Base-by-base conservation (phyloP, 768 basidiomycete species). In the Hygrophorus pudorinus region DNA sequence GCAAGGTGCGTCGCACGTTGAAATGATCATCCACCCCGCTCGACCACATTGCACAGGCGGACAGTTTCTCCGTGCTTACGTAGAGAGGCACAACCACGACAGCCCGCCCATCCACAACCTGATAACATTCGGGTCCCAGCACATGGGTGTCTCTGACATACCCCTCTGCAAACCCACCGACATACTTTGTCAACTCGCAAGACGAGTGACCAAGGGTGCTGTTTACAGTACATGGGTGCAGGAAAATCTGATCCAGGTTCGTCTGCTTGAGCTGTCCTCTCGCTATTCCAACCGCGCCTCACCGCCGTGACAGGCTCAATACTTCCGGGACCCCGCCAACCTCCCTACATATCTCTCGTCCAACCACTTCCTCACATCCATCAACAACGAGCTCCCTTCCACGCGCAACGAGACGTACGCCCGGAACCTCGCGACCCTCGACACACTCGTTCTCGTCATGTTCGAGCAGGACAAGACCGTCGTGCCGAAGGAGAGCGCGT, bases 101-200 rank as follows among this genome's bases (percentile, higher is more conserved):
- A 21, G 17, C 2, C 89, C 86, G 0, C 79, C 79, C 0, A 65
- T 90, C 3, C 66, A 80, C 58, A 92, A 90, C 59, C 74, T 92
- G 50, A 76, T 92, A 38, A 89, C 87, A 0, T 90, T 92, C 56
- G 89, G 88, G 36, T 79, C 85, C 14, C 87, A 87, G 48, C 87
- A 90, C 55, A 86, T 88, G 81, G 88, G 88, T 20, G 68, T 90
- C 31, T 79, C 84, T 5, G 85, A 88, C 55, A 65, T 90, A 13
- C 82, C 87, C 0, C 27, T 53, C 1, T 92, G 89, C 55, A 58
- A 65, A 21, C 61, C 76, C 2, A 73, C 65, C 54, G 88, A 91
- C 55, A 52, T 88, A 8, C 47, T 85, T 18, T 91, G 88, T 59
- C 74, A 79, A 50, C 52, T 79, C 28, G 82, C 82, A 18, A 72